Base-by-base conservation (phyloP, 176 grass and related monocot genomes). In the Avena insularis region DNA sequence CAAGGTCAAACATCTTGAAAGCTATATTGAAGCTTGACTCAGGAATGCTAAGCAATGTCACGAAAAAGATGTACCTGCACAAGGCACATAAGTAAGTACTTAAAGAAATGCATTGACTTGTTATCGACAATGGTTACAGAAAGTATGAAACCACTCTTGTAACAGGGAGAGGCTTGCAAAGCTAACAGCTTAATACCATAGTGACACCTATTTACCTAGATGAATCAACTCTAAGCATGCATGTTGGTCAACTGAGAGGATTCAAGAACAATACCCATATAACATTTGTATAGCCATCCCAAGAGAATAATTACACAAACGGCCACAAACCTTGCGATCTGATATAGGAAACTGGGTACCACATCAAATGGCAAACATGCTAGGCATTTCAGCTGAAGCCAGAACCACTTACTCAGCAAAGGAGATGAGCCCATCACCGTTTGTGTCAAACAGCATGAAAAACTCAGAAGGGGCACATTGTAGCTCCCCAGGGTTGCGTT, bases 1-100 rank as follows among this genome's bases (percentile, higher is more conserved):
- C 90, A 60, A 94, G 90, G 83, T 98, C 96, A 95, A 98, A 98
- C 96, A 98, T 98, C 93, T 98, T 98, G 62, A 98, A 98, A 91
- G 96, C 93, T 59, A 95, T 82, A 55, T 85, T 95, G 90, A 98
- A 98, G 86, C 96, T 98, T 17, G 96, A 92, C 83, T 94, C 91
- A 83, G 93, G 93, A 72, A 98, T 95, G 87, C 96, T 98, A 82
- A 98, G 96, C 62, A 98, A 80, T 80, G 96, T 98, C 82, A 98
- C 91, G 75, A 98, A 95, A 85, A 98, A 98, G 80, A 98, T 98
- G 69, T 98, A 98, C 82, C 97, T 98, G 84, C 71, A 82, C 38
- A 87, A 71, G 35, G 35, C 25, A 83, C 67, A 82, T 53, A 74
- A 89, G 12, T 53, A 74, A 89, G 12, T n/a, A 83, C 14, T 36